Conservation (phyloP, 352 stramenopile species). For the Phytophthora macrochlamydospora region DNA sequence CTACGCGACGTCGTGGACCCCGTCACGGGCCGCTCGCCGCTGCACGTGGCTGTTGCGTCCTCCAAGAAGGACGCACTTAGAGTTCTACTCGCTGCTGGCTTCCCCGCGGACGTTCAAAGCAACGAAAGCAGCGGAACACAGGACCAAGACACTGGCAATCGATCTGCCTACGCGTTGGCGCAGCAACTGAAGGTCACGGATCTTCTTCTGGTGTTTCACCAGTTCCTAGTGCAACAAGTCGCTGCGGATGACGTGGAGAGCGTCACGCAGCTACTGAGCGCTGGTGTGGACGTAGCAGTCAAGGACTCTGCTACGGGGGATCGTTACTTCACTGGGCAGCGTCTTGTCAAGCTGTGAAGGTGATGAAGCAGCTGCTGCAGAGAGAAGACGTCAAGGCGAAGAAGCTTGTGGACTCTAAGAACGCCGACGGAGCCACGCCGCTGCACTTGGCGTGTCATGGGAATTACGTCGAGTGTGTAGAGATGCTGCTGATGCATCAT, state of each 20-base stretch:
- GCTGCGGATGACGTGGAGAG: constrained; percentile 62
- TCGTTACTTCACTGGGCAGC: constrained; percentile 83
- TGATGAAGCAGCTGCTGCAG: constrained; percentile 55
- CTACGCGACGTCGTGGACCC: constrained; percentile 65
- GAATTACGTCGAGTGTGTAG: constrained; percentile 58
- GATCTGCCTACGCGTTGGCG: constrained; percentile 71
- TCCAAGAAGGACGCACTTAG: constrained; percentile 81
- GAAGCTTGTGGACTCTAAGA: constrained; percentile 55
- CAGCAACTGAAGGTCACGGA: constrained; percentile 61
- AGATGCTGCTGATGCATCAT: constrained; percentile 50
- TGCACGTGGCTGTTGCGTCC: constrained; percentile 77
- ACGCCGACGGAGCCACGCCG: constrained; percentile 76
- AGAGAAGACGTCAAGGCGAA: constrained; percentile 38
- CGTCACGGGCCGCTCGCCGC: constrained; percentile 62
- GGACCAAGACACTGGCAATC: constrained; percentile 12
- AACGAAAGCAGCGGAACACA: constrained; percentile 8
- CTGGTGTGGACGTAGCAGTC: constrained; percentile 58
- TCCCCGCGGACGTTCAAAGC: constrained; percentile 65
- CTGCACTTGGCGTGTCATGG: constrained; percentile 74
- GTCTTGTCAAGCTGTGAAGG: constrained; percentile 66
- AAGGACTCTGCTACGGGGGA: constrained; percentile 61
- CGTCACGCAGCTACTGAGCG: constrained; percentile 63
- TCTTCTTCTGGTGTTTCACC: constrained; percentile 82
- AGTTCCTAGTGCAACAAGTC: constrained; percentile 88
- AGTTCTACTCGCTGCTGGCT: constrained; percentile 77